Percentiles rank a stretch among this genome's conserved stretches.
These are phyloP conservation scores for Oxyria digyna DNA, from an alignment of 148 eudicot genomes.

Conservation along the genomic window DNA sequence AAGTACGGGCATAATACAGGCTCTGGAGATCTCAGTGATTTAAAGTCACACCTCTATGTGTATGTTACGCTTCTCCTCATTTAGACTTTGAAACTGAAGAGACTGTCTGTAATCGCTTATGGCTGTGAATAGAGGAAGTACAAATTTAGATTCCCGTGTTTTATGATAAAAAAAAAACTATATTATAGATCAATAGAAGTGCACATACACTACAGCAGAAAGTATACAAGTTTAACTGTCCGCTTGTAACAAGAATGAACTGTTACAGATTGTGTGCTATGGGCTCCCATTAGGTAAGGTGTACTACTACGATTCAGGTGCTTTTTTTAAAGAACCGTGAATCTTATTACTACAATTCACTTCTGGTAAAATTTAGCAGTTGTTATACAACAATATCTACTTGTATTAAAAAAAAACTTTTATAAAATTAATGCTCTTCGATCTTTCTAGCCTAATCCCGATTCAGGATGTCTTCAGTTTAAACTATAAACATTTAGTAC, in stretches of 20 bases:
- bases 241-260: background rate
- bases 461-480: background rate
- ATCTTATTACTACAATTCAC: background rate
- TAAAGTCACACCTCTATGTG: conserved; percentile 16
- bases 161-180: background rate
- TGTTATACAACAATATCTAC: background rate
- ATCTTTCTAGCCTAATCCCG: background rate
- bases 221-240: background rate
- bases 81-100: conserved; percentile 16
- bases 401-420: background rate
- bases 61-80: conserved; percentile 19
- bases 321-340: background rate
- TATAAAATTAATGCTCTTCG: background rate
- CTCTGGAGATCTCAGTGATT: background rate
- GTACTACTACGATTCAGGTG: background rate
- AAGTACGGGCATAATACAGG: background rate
- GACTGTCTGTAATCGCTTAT: conserved; percentile 27
- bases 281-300: background rate
- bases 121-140: conserved; percentile 8
- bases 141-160: conserved; percentile 2
- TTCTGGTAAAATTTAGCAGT: background rate
- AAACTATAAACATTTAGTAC: background rate
- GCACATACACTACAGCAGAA: background rate
- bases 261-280: background rate
- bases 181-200: background rate